Conservation (phyloP, 768 basidiomycete genomes). For the Lactifluus rugatus region DNA sequence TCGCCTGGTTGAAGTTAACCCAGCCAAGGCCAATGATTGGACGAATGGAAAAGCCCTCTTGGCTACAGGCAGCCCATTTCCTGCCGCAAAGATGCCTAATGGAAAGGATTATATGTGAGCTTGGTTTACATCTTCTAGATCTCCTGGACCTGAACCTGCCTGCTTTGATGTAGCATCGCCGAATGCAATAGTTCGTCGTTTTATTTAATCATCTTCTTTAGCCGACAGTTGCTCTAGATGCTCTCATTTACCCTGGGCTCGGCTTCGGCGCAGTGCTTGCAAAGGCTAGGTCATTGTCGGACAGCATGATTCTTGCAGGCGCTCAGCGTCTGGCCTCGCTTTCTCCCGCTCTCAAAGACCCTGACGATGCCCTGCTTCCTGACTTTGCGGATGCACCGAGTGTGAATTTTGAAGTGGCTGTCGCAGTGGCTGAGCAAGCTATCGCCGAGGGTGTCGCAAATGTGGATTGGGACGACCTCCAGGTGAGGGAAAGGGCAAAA, state of each 20-base stretch:
- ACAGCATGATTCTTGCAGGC: conserved; percentile 84
- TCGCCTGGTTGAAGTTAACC: conserved; percentile 62
- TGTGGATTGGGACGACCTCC: conserved; percentile 48
- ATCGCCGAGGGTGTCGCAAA: conserved; percentile 59
- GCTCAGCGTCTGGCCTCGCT: conserved; percentile 64
- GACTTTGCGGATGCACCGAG: conserved; percentile 63
- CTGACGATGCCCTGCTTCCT: conserved; percentile 62
- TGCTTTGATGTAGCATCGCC: conserved; percentile 40
- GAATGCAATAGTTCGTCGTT: conserved; percentile 54
- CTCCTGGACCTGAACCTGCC: not conserved
- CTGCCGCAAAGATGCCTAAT: conserved; percentile 53
- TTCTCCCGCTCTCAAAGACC: conserved; percentile 64
- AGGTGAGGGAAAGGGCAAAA: conserved; percentile 42
- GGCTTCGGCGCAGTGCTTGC: conserved; percentile 72
- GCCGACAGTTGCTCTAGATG: conserved; percentile 33
- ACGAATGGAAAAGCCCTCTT: conserved; percentile 69
- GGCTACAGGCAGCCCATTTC: conserved; percentile 81
- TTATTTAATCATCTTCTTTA: not conserved
- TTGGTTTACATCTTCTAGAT: not conserved
- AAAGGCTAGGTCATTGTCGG: conserved; percentile 54
- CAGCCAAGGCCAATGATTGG: conserved; percentile 66
- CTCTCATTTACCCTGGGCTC: conserved; percentile 77
- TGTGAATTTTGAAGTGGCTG: conserved; percentile 72
- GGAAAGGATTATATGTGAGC: conserved; percentile 59
- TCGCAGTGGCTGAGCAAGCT: conserved; percentile 73